Conservation (phyloP, 2,329 filamentous ascomycete species). For the Penicillium brevicompactum region DNA sequence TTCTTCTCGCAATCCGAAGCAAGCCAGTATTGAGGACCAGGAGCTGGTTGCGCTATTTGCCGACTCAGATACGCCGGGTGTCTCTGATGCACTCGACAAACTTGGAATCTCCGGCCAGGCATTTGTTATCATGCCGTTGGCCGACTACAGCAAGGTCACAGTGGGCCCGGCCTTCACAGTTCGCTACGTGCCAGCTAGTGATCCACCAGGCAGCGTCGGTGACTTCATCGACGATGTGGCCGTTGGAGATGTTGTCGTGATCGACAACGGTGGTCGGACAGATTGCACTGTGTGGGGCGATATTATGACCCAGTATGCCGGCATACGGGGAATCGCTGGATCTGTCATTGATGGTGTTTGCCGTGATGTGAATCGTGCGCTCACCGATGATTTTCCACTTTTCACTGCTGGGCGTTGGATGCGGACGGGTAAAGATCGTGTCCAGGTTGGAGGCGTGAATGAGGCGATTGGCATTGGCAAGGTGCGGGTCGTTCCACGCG, state of each 20-base stretch:
- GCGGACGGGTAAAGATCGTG: slow-evolving; percentile 37
- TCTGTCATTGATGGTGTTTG: slow-evolving; percentile 38
- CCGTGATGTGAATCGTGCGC: slow-evolving; percentile 34
- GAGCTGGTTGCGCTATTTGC: slow-evolving; percentile 20
- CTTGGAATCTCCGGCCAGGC: slow-evolving; percentile 24
- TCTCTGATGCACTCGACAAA: slow-evolving; percentile 27
- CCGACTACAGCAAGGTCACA: slow-evolving; percentile 30
- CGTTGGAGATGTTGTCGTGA: slow-evolving; percentile 30
- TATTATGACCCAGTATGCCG: slow-evolving; percentile 40
- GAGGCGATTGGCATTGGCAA: slow-evolving; percentile 31
- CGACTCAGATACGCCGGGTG: slow-evolving; percentile 18
- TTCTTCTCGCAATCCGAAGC: slow-evolving; percentile 7
- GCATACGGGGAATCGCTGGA: slow-evolving; percentile 33
- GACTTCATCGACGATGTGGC: slow-evolving; percentile 39
- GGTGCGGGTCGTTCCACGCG: slow-evolving; percentile 29
- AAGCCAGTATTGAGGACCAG: slow-evolving; percentile 13
- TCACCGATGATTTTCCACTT: slow-evolving; percentile 31
- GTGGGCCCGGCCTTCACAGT: slow-evolving; percentile 39
- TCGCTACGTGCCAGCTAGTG: slow-evolving; percentile 28
- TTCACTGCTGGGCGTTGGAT: slow-evolving; percentile 38
- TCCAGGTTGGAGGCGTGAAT: slow-evolving; percentile 34
- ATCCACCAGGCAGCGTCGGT: slow-evolving; percentile 30
- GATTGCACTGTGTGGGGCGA: slow-evolving; percentile 42
- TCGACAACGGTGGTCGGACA: slow-evolving; percentile 37
- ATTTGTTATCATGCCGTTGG: slow-evolving; percentile 20